Conservation (phyloP, 345 rosid genomes). For the Salix arbutifolia region DNA sequence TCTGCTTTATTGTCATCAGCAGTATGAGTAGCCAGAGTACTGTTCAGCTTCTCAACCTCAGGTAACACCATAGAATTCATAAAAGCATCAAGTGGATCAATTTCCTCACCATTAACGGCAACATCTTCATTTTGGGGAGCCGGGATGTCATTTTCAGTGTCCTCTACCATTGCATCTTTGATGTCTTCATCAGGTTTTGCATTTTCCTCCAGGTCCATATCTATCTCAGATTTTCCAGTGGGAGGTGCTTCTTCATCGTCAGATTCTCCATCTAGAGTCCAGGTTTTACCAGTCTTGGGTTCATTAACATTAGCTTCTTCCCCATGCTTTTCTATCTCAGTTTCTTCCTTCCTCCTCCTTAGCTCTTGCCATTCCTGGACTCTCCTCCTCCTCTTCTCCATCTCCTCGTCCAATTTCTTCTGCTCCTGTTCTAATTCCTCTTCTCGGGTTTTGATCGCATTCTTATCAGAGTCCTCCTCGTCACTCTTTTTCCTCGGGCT, state of each 20-base stretch:
- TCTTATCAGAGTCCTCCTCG: constrained; percentile 54
- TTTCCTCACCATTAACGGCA: constrained; percentile 53
- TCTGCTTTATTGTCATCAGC: constrained; percentile 27
- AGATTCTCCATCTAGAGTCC: constrained; percentile 96
- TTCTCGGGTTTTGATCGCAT: constrained; percentile 55
- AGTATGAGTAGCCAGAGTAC: constrained; percentile 26
- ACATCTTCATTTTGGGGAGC: constrained; percentile 34
- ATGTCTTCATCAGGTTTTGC: constrained; percentile 34
- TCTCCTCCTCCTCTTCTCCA: constrained; percentile 84
- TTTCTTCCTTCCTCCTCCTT: constrained; percentile 81
- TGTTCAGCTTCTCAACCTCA: constrained; percentile 78
- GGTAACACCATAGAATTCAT: constrained; percentile 92
- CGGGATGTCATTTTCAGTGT: constrained; percentile 34
- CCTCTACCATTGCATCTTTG: constrained; percentile 52
- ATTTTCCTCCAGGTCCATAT: constrained; percentile 57
- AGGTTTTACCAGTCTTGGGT: constrained; percentile 60
- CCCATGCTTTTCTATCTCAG: constrained; percentile 61
- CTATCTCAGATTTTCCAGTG: constrained; percentile 37
- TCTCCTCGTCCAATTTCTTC: constrained; percentile 71
- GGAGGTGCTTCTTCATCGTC: constrained; percentile 75
- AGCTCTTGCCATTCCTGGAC: constrained; percentile 97
- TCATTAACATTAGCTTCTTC: constrained; percentile 43
- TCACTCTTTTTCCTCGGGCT: constrained; percentile 49
- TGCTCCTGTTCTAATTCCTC: constrained; percentile 88
- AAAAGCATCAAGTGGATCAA: constrained; percentile 95